Conservation (phyloP, 106 monocot species). For the Amphibolis antarctica region DNA sequence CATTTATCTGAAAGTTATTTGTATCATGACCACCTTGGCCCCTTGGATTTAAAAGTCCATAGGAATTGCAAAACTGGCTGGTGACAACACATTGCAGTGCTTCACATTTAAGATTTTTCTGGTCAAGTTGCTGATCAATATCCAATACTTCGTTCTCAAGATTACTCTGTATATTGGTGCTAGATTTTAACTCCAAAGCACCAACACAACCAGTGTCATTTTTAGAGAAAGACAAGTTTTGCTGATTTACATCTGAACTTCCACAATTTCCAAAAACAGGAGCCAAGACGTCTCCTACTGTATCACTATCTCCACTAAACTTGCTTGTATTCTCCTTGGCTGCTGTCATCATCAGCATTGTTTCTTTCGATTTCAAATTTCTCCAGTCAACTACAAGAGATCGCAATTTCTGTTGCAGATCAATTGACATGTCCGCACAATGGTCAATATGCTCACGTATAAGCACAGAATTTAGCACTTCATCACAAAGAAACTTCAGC, state of each 20-base stretch:
- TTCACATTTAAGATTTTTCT: slow-evolving; percentile 5
- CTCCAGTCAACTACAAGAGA: slow-evolving; percentile 50
- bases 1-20: not conserved
- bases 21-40: not conserved
- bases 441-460: slow-evolving; percentile 88
- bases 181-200: slow-evolving; percentile 9
- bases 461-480: slow-evolving; percentile 64
- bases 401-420: slow-evolving; percentile 69
- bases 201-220: slow-evolving; percentile 11
- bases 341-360: slow-evolving; percentile 25
- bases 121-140: slow-evolving; percentile 9
- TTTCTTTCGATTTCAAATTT: slow-evolving; percentile 74
- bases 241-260: slow-evolving; percentile 10
- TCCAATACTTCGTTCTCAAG: slow-evolving; percentile 26
- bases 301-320: slow-evolving; percentile 15
- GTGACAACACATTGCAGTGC: slow-evolving; percentile 15
- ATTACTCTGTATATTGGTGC: slow-evolving; percentile 5
- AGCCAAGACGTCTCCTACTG: slow-evolving; percentile 19
- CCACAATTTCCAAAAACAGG: slow-evolving; percentile 13
- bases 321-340: slow-evolving; percentile 27
- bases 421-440: slow-evolving; percentile 57
- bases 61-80: slow-evolving; percentile 2
- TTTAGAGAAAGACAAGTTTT: not conserved
- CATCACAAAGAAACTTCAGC: slow-evolving; percentile 93
- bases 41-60: slow-evolving; percentile 9